A percentile compares a stretch with the other conserved stretches of the same genome.
phyloP scores from a whole-genome alignment of 345 rosid genomes.

The Erucastrum elatum region DNA sequence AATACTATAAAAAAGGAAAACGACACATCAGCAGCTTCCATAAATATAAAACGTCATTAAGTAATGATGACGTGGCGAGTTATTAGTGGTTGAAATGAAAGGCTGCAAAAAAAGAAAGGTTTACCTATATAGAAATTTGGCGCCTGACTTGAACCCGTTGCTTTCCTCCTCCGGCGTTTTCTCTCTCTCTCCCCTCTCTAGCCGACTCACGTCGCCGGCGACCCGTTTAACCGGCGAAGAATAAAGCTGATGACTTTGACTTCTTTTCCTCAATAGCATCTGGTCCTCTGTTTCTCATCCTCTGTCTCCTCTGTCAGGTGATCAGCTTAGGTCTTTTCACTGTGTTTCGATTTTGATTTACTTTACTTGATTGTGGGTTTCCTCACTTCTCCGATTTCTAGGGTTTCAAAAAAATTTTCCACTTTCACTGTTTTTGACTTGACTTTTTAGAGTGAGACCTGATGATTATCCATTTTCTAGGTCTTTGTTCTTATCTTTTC shows the following conservation, averaged over 20 bases:
- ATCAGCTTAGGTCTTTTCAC: background rate
- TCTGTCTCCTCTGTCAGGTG: slow-evolving; percentile 31
- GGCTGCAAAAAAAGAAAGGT: slow-evolving; percentile 20
- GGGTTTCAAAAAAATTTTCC: background rate
- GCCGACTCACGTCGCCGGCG: slow-evolving; percentile 14
- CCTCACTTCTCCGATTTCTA: slow-evolving; percentile 13
- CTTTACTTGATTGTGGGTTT: slow-evolving; percentile 15
- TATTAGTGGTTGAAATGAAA: slow-evolving; percentile 4
- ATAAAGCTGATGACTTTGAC: slow-evolving; percentile 6
- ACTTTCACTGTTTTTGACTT: background rate
- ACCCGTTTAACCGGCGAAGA: background rate
- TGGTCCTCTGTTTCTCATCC: slow-evolving; percentile 14
- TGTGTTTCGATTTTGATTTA: slow-evolving; percentile 7
- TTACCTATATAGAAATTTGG: slow-evolving; percentile 36
- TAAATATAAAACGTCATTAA: background rate
- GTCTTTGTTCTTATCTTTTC: background rate
- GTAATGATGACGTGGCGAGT: slow-evolving; percentile 9
- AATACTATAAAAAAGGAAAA: background rate
- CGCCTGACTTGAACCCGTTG: slow-evolving; percentile 38
- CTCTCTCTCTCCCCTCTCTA: slow-evolving; percentile 21
- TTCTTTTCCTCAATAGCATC: slow-evolving; percentile 1
- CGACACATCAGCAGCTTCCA: slow-evolving; percentile 21
- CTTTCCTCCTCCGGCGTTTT: slow-evolving; percentile 30
- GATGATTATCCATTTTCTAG: slow-evolving; percentile 8
- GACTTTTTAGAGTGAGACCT: slow-evolving; percentile 20